These are phyloP conservation scores for Trichoderma sp. DNA, from an alignment of 2,329 filamentous ascomycete species.

Conservation along the genomic window DNA sequence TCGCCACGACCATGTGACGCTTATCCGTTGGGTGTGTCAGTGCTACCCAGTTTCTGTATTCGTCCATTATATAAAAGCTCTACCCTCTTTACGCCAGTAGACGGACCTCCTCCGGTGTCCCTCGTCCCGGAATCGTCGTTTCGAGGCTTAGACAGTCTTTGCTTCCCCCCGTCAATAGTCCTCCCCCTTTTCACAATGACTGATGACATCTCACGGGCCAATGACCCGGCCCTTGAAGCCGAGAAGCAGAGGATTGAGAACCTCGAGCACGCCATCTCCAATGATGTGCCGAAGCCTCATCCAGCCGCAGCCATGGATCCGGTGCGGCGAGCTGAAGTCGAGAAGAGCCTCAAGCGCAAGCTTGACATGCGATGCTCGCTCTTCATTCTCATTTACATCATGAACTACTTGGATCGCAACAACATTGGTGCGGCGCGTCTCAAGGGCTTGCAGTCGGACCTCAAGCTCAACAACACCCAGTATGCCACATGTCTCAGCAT, in stretches of 20 bases:
- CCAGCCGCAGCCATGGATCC: constrained; percentile 32
- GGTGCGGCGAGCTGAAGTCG: constrained; percentile 53
- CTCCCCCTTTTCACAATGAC: constrained; percentile 15
- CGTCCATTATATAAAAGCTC: neutral
- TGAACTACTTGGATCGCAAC: constrained; percentile 67
- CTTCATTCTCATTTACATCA: constrained; percentile 71
- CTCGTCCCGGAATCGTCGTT: neutral
- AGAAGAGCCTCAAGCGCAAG: constrained; percentile 65
- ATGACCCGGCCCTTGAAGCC: neutral
- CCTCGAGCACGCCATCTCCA: constrained; percentile 15
- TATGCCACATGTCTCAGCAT: constrained; percentile 64
- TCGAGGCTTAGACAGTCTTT: neutral
- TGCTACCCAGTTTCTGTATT: neutral
- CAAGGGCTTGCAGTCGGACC: constrained; percentile 60
- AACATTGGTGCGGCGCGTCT: constrained; percentile 66
- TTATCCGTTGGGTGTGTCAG: neutral
- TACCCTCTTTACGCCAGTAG: neutral
- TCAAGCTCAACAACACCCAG: constrained; percentile 53
- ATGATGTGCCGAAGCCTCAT: neutral
- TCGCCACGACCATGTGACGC: constrained; percentile 11
- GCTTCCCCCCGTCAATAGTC: neutral
- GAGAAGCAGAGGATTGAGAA: constrained; percentile 21
- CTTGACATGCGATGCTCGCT: constrained; percentile 66
- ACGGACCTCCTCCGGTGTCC: neutral
- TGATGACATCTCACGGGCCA: constrained; percentile 22